A percentile compares a stretch with the other conserved stretches of the same genome.
Evolutionary conservation across 345 rosid species (phyloP).

Genomic region (Eucalyptus sideroxylon): DNA sequence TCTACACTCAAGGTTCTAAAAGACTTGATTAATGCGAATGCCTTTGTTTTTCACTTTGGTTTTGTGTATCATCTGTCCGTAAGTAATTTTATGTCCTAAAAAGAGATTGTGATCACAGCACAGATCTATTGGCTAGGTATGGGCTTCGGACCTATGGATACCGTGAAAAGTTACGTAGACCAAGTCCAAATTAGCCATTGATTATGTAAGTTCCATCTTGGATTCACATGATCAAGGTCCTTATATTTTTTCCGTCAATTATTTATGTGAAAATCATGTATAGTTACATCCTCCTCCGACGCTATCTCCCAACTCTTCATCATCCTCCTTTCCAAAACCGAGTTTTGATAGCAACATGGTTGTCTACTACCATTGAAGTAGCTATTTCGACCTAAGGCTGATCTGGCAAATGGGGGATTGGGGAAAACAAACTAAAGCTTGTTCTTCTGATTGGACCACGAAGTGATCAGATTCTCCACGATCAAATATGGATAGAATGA

Average conservation of each 20-base stretch:
- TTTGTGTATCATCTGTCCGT: too few relatives aligned
- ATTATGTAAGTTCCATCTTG: not conserved
- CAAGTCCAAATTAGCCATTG: not conserved
- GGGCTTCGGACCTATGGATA: too few relatives aligned
- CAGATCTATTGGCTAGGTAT: too few relatives aligned
- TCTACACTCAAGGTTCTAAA: too few relatives aligned
- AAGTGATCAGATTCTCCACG: not conserved
- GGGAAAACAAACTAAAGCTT: not conserved
- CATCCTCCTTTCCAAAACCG: not conserved
- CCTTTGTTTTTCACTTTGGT: too few relatives aligned
- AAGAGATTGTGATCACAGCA: too few relatives aligned
- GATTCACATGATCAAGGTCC: not conserved
- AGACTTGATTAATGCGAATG: too few relatives aligned
- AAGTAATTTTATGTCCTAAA: too few relatives aligned
- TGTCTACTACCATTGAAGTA: not conserved
- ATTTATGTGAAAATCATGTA: not conserved
- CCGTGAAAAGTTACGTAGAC: not conserved
- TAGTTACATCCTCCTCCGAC: not conserved
- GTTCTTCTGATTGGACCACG: not conserved
- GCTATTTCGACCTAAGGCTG: not conserved
- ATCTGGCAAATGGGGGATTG: not conserved
- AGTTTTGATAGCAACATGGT: not conserved
- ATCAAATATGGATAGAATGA: not conserved
- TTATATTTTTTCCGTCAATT: not conserved
- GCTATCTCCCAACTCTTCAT: not conserved